Evolutionary conservation across 2,329 filamentous ascomycete genomes (phyloP), one percentile per base, ranked within the genome.

Genomic region (Rutstroemia sp.): DNA sequence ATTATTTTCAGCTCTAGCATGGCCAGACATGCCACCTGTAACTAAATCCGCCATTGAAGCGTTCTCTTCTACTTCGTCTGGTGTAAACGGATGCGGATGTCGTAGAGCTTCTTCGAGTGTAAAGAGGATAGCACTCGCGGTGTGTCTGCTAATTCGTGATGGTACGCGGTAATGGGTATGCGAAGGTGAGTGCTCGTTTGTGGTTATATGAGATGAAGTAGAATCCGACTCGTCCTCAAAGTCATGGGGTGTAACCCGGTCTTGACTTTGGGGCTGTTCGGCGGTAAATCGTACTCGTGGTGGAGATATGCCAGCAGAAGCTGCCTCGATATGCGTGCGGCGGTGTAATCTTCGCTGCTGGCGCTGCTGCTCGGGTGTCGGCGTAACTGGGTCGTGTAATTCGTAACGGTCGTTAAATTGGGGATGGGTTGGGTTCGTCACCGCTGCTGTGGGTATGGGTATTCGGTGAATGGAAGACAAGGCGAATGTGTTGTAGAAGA

Each of bases 21-120:
- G 76, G 61, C 75, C 71, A 63, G 75, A 73, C 65, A 78, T 76
- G 61, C 77, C 75, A 66, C 77, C 76, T 68, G 83, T 81, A 68
- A 82, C 78, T 65, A 96, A 78, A 71, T 96, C 92, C 65, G 92
- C 88, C 92, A 99, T 97, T 67, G 83, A 82, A 64, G 92, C 89
- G 80, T 89, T 87, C 76, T 95, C 89, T 78, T 99, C 94, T 59
- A 86, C 80, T 64, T 86, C 75, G 72, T 96, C 91, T 23, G 88
- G 80, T 8, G 91, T 95, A 73, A 97, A 95, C 49, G 83, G 77
- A 63, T 90, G 81, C 2, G 92, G 91, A 48, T 86, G 82, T 64
- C 92, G 87, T 63, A 97, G 80, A 39, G 89, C 90, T 75, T 95
- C 90, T 76, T 97, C 92, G 57, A 97, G 82, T 39, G 91, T 84